A percentile compares a stretch with the other conserved stretches of the same genome.
Evolutionary conservation across 176 grass and related monocot species (phyloP).

Genomic region (Aechmea fasciata): DNA sequence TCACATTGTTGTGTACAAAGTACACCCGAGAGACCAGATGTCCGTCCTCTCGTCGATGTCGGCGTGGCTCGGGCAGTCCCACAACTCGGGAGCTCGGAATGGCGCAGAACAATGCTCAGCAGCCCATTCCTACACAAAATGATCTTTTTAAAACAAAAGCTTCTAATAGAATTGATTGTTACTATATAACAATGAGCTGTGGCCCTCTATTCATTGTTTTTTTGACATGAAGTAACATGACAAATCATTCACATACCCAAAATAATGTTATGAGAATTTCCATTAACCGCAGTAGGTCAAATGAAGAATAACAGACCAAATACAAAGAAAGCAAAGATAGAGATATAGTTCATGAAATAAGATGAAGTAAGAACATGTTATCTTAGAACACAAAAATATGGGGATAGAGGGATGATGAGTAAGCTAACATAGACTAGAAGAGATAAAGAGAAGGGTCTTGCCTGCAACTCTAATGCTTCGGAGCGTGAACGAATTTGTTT

Average conservation of each 20-base stretch:
- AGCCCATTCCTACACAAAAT: slow-evolving; percentile 19
- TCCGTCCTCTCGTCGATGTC: slow-evolving; percentile 23
- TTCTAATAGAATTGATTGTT: background rate
- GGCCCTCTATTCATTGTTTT: too few species aligned
- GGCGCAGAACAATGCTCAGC: slow-evolving; percentile 18
- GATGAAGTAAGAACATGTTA: too few species aligned
- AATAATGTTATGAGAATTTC: too few species aligned
- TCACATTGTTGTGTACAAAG: slow-evolving; percentile 18
- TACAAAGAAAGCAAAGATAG: too few species aligned
- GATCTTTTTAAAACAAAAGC: background rate
- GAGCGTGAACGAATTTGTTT: slow-evolving; percentile 73
- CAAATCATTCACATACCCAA: too few species aligned
- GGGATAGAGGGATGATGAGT: too few species aligned
- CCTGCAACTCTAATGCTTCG: slow-evolving; percentile 80
- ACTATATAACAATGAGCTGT: too few species aligned
- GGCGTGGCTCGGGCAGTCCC: slow-evolving; percentile 14
- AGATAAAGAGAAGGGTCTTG: slow-evolving; percentile 4
- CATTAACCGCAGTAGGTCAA: too few species aligned
- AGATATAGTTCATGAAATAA: too few species aligned
- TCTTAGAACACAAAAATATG: too few species aligned
- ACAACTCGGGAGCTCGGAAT: slow-evolving; percentile 26
- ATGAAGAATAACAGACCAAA: too few species aligned
- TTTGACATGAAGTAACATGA: too few species aligned
- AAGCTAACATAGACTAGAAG: background rate
- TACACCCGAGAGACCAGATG: slow-evolving; percentile 21